phyloP scores from a whole-genome alignment of 495 filamentous ascomycete species.

The Amorphotheca resinae region DNA sequence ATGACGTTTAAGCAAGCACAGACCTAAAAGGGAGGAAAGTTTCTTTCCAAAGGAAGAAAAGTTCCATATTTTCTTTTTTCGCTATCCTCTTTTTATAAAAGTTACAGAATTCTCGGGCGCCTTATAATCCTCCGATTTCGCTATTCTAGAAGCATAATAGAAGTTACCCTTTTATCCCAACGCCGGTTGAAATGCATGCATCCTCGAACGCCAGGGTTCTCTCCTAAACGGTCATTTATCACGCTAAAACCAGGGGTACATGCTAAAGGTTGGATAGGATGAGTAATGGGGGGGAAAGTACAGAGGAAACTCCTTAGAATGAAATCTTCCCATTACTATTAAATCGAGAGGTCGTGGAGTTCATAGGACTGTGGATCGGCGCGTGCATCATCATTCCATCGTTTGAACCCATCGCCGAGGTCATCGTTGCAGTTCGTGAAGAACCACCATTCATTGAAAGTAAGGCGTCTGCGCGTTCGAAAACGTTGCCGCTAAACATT shows the following conservation, averaged over 20 bases:
- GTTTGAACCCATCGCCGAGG: slow-evolving; percentile 13
- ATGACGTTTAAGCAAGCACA: neutral
- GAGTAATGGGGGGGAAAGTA: neutral
- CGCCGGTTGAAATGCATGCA: slow-evolving; percentile 6
- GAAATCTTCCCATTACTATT: slow-evolving; percentile 19
- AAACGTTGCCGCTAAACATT: slow-evolving; percentile 58
- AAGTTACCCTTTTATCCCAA: slow-evolving; percentile 5
- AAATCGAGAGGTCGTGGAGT: slow-evolving; percentile 12
- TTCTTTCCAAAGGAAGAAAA: neutral
- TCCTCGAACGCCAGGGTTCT: slow-evolving; percentile 1
- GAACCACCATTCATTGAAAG: slow-evolving; percentile 36
- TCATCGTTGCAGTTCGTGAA: slow-evolving; percentile 22
- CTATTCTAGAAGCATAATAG: neutral
- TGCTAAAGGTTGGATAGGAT: neutral
- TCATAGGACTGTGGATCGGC: slow-evolving; percentile 16
- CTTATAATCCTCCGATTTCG: neutral
- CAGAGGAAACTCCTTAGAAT: slow-evolving; percentile 9
- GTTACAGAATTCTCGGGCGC: neutral
- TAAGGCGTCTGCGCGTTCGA: slow-evolving; percentile 60
- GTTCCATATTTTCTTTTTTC: neutral
- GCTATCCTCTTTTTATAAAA: neutral
- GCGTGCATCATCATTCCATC: slow-evolving; percentile 16
- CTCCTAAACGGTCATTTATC: neutral
- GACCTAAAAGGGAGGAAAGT: neutral
- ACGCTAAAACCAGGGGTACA: slow-evolving; percentile 10